Evolutionary conservation across 2,329 filamentous ascomycete genomes (phyloP).

Genomic region (Penicillium sp.): DNA sequence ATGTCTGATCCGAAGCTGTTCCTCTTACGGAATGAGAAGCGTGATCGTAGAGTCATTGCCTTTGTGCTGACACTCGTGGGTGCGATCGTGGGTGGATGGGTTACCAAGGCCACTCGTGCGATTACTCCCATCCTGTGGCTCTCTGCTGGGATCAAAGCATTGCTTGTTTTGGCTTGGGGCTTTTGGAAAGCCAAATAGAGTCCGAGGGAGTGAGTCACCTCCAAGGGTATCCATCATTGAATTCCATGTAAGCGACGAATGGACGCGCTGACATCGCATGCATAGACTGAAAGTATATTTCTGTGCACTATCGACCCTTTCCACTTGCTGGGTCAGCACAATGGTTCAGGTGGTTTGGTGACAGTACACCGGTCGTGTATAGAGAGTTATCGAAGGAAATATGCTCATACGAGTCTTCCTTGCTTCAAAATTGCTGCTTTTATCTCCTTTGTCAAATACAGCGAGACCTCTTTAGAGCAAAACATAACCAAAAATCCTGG

Average conservation of each 20-base stretch:
- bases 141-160: conserved; percentile 25
- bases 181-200: conserved; percentile 20
- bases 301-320: not conserved
- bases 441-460: too few species aligned
- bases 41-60: conserved; percentile 29
- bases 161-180: conserved; percentile 21
- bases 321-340: too few species aligned
- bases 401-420: too few species aligned
- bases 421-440: too few species aligned
- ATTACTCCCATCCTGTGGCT: conserved; percentile 29
- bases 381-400: too few species aligned
- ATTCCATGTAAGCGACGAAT: too few species aligned
- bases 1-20: conserved; percentile 32
- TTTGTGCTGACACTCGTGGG: conserved; percentile 29
- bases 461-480: too few species aligned
- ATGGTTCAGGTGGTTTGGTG: too few species aligned
- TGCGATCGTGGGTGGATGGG: conserved; percentile 31
- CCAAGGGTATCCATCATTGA: not conserved
- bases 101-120: conserved; percentile 26
- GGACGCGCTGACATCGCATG: too few species aligned
- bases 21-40: conserved; percentile 28
- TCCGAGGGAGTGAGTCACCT: not conserved
- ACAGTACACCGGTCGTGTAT: too few species aligned
- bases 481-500: too few species aligned
- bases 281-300: not conserved